A percentile compares a stretch with the other conserved stretches of the same genome.
Evolutionary conservation across 2,329 filamentous ascomycete genomes (phyloP).

Genomic region (Curvularia lunata): DNA sequence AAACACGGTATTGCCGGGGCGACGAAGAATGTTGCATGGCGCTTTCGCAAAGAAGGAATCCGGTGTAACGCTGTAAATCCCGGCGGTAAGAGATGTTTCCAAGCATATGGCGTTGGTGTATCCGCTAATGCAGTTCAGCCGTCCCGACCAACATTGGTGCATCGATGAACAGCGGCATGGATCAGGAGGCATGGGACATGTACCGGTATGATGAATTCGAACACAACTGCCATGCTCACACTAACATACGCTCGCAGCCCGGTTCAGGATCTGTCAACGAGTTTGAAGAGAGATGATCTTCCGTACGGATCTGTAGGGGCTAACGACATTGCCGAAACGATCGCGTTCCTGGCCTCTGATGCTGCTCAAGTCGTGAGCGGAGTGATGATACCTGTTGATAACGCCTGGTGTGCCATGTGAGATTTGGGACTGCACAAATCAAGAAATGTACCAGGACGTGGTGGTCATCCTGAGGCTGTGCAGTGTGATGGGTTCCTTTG

Average conservation of each 20-base stretch:
- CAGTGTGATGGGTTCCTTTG: no score
- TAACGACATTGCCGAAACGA: not conserved
- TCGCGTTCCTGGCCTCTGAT: not conserved
- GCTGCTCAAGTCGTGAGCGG: not conserved
- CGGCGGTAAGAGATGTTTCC: no score
- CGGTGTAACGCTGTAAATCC: not conserved
- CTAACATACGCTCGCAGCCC: not conserved
- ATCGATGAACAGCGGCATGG: not conserved
- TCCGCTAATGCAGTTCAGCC: not conserved
- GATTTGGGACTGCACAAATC: not conserved
- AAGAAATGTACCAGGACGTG: no score
- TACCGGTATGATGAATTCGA: not conserved
- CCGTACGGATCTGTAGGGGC: not conserved
- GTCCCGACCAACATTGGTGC: not conserved
- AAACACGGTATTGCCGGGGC: conserved; percentile 56
- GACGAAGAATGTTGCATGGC: conserved; percentile 57
- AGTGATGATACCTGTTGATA: not conserved
- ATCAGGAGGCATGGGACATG: not conserved
- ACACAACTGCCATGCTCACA: not conserved
- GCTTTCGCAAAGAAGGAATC: conserved; percentile 27
- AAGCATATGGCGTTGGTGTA: not conserved
- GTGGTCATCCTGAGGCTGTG: no score
- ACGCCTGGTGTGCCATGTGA: not conserved
- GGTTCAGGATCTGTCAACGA: not conserved
- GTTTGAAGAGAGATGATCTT: not conserved